phyloP scores from a whole-genome alignment of 1,284 basidiomycete species.

The Leccinum subatratum region DNA sequence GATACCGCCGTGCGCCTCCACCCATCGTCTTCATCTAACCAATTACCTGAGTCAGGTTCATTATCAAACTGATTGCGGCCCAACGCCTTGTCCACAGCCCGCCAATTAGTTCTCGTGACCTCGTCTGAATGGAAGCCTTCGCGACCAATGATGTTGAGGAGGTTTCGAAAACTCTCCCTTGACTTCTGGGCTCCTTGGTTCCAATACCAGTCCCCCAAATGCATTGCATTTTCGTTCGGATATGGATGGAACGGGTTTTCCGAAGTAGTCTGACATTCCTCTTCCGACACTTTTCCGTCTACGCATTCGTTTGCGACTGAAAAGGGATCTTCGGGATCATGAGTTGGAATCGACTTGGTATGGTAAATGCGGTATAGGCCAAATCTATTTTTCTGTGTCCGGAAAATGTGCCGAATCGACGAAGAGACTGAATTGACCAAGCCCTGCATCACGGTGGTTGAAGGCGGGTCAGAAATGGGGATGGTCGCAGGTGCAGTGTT shows the following conservation, averaged over 20 bases:
- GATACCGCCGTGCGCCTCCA: neutral
- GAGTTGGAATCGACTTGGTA: neutral
- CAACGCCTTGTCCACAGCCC: neutral
- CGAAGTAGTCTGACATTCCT: neutral
- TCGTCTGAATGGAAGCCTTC: neutral
- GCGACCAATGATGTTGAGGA: neutral
- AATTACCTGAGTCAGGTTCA: neutral
- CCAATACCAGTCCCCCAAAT: neutral
- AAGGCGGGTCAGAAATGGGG: neutral
- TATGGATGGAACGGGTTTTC: constrained; percentile 1
- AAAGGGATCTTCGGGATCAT: neutral
- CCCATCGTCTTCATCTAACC: neutral
- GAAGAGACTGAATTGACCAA: neutral
- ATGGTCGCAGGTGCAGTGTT: neutral
- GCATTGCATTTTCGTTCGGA: neutral
- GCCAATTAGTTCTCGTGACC: neutral
- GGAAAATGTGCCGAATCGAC: neutral
- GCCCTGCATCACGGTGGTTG: neutral
- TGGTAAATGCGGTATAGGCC: neutral
- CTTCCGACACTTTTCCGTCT: neutral
- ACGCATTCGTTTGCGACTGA: neutral
- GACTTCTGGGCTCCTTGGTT: neutral
- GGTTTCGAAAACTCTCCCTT: neutral
- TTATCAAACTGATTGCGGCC: neutral
- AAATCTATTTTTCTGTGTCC: neutral